phyloP scores from a whole-genome alignment of 2,329 filamentous ascomycete genomes.

The Aspergillus flavus region DNA sequence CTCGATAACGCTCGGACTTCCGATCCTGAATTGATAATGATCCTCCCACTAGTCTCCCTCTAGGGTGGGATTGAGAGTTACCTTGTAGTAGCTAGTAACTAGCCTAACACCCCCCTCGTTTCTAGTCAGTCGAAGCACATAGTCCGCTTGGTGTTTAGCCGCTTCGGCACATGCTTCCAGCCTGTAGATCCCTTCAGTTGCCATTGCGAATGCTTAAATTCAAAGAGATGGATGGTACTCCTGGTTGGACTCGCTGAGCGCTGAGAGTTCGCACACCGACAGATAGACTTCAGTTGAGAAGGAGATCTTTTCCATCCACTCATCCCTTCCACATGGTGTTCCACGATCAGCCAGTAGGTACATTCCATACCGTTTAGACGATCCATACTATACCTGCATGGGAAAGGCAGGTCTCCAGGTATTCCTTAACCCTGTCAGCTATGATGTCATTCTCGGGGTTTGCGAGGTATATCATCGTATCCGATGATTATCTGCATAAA shows the following conservation, averaged over 20 bases:
- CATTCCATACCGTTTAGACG: constrained; percentile 18
- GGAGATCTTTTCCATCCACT: constrained; percentile 14
- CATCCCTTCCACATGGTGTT: constrained; percentile 23
- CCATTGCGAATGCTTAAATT: background rate
- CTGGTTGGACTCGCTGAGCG: background rate
- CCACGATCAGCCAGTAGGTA: constrained; percentile 14
- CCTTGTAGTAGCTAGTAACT: background rate
- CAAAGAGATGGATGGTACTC: background rate
- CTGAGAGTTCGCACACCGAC: background rate
- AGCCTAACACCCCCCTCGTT: background rate
- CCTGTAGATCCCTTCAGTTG: constrained; percentile 17
- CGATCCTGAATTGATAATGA: background rate
- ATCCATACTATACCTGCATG: background rate
- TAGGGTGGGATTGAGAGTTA: background rate
- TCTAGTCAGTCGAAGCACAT: background rate
- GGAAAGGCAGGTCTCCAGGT: background rate
- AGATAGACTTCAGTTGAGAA: constrained; percentile 5
- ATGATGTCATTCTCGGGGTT: background rate
- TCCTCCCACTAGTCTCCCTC: background rate
- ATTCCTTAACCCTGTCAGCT: background rate
- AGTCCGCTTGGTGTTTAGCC: background rate
- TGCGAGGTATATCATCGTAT: background rate
- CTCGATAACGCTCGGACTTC: constrained; percentile 21
- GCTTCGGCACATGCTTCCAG: constrained; percentile 1
- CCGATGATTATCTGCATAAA: background rate